phyloP scores from a whole-genome alignment of 305 asterid species.

The Ilex paraguariensis region DNA sequence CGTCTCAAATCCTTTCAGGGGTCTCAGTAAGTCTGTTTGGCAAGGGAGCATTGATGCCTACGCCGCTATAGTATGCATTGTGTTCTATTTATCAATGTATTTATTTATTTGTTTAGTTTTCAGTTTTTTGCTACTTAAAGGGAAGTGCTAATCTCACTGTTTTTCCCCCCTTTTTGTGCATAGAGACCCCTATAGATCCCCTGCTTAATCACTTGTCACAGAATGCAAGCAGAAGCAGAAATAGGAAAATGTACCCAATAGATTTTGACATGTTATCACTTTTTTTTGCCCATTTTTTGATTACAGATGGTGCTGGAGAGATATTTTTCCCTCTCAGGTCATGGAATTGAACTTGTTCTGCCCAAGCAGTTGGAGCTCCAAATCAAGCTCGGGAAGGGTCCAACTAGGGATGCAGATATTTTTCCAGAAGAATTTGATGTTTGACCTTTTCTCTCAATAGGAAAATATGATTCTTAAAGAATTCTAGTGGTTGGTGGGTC shows the following conservation, averaged over 20 bases:
- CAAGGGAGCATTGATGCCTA: slow-evolving; percentile 61
- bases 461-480: too few relatives aligned
- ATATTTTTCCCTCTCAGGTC: slow-evolving; percentile 49
- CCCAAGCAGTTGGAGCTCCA: slow-evolving; percentile 74
- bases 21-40: slow-evolving; percentile 51
- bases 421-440: slow-evolving; percentile 25
- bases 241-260: too few relatives aligned
- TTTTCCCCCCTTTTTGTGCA: too few relatives aligned
- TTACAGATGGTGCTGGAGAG: slow-evolving; percentile 77
- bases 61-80: slow-evolving; percentile 64
- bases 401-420: slow-evolving; percentile 47
- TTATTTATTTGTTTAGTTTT: too few relatives aligned
- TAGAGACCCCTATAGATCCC: too few relatives aligned
- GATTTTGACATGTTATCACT: too few relatives aligned
- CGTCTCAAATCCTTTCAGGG: slow-evolving; percentile 30
- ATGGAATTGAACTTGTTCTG: slow-evolving; percentile 59
- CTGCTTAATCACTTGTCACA: too few relatives aligned
- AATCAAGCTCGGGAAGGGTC: slow-evolving; percentile 47
- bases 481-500: too few relatives aligned
- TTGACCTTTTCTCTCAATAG: neutral
- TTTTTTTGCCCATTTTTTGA: slow-evolving; percentile 6
- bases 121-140: too few relatives aligned
- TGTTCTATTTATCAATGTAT: neutral
- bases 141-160: too few relatives aligned
- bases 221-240: too few relatives aligned